Conservation (phyloP, 768 basidiomycete genomes). For the Lactarius akahatsu region DNA sequence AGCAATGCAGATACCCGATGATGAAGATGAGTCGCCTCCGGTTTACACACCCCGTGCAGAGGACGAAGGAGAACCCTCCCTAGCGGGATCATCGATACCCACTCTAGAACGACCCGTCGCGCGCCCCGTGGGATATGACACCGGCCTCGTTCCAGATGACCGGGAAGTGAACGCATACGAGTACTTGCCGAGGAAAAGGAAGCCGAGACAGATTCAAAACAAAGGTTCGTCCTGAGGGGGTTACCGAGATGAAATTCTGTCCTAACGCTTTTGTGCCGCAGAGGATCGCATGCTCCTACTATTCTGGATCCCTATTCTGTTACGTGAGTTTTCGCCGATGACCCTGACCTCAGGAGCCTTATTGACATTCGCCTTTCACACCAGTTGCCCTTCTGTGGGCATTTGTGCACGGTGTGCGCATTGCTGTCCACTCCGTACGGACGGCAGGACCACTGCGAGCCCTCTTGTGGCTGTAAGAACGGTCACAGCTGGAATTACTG, state of each 20-base stretch:
- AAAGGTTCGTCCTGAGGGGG: slow-evolving; percentile 55
- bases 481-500: not conserved
- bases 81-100: slow-evolving; percentile 27
- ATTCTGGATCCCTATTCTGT: slow-evolving; percentile 85
- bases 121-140: slow-evolving; percentile 45
- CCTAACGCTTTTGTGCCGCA: slow-evolving; percentile 34
- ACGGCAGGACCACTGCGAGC: slow-evolving; percentile 25
- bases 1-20: slow-evolving; percentile 36
- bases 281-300: slow-evolving; percentile 82
- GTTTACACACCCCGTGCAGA: slow-evolving; percentile 62
- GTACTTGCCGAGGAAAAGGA: slow-evolving; percentile 54
- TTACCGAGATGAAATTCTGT: not conserved
- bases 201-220: slow-evolving; percentile 51
- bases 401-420: slow-evolving; percentile 32
- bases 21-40: slow-evolving; percentile 58
- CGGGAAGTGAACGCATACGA: slow-evolving; percentile 68
- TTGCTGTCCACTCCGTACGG: slow-evolving; percentile 27
- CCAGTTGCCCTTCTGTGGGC: slow-evolving; percentile 39
- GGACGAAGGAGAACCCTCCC: slow-evolving; percentile 30
- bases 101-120: slow-evolving; percentile 37
- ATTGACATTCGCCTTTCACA: not conserved
- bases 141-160: slow-evolving; percentile 49
- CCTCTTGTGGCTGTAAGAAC: slow-evolving; percentile 24
- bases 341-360: not conserved
- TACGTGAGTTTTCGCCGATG: slow-evolving; percentile 55